phyloP scores from a whole-genome alignment of 192 early-diverging fungal species.

The Podila epigama region DNA sequence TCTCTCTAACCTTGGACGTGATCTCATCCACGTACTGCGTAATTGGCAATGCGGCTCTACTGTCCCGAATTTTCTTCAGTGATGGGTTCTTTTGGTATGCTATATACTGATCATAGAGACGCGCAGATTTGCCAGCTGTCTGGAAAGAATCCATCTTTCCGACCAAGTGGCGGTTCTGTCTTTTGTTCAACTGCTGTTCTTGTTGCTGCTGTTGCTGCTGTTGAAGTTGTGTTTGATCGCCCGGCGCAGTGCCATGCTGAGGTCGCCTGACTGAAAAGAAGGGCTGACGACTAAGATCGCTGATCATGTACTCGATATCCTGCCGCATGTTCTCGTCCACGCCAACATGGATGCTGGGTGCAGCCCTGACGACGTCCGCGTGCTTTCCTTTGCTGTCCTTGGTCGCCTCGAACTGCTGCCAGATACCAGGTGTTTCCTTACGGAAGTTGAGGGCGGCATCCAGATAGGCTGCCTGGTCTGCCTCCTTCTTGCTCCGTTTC shows the following conservation, averaged over 20 bases:
- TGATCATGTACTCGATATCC: conserved; percentile 34
- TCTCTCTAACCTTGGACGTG: conserved; percentile 40
- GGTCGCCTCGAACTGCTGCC: conserved; percentile 48
- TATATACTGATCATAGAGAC: conserved; percentile 29
- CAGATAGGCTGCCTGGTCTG: conserved; percentile 44
- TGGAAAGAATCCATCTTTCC: conserved; percentile 35
- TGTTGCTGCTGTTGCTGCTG: conserved; percentile 14
- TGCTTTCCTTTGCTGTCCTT: conserved; percentile 47
- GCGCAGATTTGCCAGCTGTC: conserved; percentile 30
- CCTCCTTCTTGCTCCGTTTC: conserved; percentile 50
- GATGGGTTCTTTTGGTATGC: conserved; percentile 40
- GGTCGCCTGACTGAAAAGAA: conserved; percentile 37
- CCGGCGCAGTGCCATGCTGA: conserved; percentile 1
- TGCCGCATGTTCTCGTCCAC: conserved; percentile 42
- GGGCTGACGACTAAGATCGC: conserved; percentile 27
- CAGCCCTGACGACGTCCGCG: conserved; percentile 26
- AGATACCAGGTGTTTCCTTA: conserved; percentile 39
- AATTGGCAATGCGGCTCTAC: conserved; percentile 44
- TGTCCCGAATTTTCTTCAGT: conserved; percentile 25
- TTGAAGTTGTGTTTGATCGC: neutral
- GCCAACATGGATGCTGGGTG: conserved; percentile 40
- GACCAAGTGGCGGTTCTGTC: conserved; percentile 27
- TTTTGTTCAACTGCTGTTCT: too few species aligned
- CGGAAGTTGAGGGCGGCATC: conserved; percentile 50
- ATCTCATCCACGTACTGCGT: conserved; percentile 46